phyloP scores from a whole-genome alignment of 306 rosid genomes.

The Begonia peltatifolia region DNA sequence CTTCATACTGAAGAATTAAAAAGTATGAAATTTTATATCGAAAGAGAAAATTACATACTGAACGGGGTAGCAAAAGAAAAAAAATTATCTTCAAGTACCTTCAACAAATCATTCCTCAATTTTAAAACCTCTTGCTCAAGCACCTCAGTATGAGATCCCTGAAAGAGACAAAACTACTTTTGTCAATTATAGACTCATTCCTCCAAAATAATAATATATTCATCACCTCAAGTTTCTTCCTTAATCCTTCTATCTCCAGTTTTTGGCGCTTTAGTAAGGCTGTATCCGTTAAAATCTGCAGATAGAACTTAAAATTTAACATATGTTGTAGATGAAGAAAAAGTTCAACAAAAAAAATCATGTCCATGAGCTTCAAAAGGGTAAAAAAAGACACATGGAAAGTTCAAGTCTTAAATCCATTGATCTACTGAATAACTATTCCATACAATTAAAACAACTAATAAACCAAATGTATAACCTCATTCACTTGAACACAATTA shows the following conservation, averaged over 20 bases:
- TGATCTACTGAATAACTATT: background rate
- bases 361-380: background rate
- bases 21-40: too few relatives aligned
- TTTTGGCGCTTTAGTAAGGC: conserved; percentile 91
- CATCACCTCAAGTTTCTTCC: conserved; percentile 71
- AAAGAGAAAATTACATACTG: conserved; percentile 9
- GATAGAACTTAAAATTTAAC: background rate
- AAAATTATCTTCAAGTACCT: conserved; percentile 29
- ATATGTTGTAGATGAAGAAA: background rate
- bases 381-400: background rate
- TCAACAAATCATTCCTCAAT: conserved; percentile 78
- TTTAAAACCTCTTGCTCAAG: conserved; percentile 83
- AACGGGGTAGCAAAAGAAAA: background rate
- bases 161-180: conserved; percentile 5
- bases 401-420: background rate
- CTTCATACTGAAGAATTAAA: conserved; percentile 43
- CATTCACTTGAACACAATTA: conserved; percentile 91
- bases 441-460: background rate
- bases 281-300: conserved; percentile 80
- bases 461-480: conserved; percentile 24
- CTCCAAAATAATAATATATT: conserved; percentile 5
- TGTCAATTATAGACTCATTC: conserved; percentile 5
- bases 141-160: conserved; percentile 95
- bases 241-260: conserved; percentile 84
- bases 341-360: conserved; percentile 1